Base-by-base conservation (phyloP, 768 basidiomycete species). In the Nidularia pulvinata region DNA sequence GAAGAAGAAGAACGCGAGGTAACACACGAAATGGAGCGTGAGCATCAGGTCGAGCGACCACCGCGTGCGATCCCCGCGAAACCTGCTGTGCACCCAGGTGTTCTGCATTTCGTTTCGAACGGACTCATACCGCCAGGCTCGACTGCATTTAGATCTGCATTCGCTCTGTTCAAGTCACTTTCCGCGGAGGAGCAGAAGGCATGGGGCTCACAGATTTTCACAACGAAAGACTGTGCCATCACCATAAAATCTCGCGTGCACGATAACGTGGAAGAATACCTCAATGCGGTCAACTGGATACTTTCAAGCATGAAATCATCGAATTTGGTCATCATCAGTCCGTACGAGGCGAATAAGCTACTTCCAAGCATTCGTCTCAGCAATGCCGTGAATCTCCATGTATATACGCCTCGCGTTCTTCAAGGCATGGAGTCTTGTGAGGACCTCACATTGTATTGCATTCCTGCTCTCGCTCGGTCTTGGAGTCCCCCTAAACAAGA, bases 1-100 rank as follows among this genome's bases (percentile, higher is more conserved):
- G 78, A 81, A 57, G 81, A 82, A 54, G 80, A 82, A 54, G 81
- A 82, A 50, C 64, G 80, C 25, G 79, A 82, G 52, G 63, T 82
- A 6, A 55, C 59, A 5, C 73, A 72, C 16, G 76, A 82, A 58
- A 63, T 69, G 4, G 78, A 80, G 56, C 61, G 58, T 5, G 79
- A 82, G 53, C 63, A 60, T 7, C 66, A 79, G 50, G 54, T 72
- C 1, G 63, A 76, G 57, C 65, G 76, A 5, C 73, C 76, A 4
- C 57, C 66, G 1, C 61, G 44, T 32, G 65, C 66, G 3, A 34
- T 34, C 4, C 58, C 74, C 5, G 68, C 66, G 6, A 6, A 48
- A 13, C 73, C 72, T 53, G 7, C 33, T 1, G 37, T 75, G 3
- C 50, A 73, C 54, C 6, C 49, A 1, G 51, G 65, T 9, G 59